Evolutionary conservation across 768 basidiomycete species (phyloP), one percentile per base, ranked within the genome.

Genomic region (Tulasnella sp.): DNA sequence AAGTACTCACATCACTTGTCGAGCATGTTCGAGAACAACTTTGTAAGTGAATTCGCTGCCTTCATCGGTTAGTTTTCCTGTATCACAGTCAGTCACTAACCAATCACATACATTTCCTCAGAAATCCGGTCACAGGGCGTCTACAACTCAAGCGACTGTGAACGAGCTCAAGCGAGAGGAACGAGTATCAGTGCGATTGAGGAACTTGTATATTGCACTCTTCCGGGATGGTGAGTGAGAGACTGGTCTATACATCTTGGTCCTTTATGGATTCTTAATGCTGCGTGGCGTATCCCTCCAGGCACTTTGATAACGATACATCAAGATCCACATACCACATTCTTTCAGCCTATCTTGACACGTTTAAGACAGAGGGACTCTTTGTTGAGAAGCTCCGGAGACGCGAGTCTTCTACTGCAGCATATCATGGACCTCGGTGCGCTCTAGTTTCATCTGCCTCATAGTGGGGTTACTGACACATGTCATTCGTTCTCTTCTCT

Each of bases 151-250:
- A 38, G 57, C 57, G 0, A 51, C 1, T 4, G 61, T 70, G 34
- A 66, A 70, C 22, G 71, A 73, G 21, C 71, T 79, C 22, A 78
- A 76, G 63, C 76, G 75, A 61, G 81, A 77, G 11, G 79, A 82
- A 27, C 75, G 82, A 54, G 76, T 84, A 11, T 71, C 77, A 38
- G 80, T 87, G 21, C 75, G 77, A 59, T 73, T 83, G 42, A 71
- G 78, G 31, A 81, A 85, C 2, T 75, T 87, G 72, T 84, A 76
- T 65, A 77, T 87, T 59, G 85, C 85, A 71, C 73, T 87, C 7
- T 74, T 81, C 63, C 74, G 80, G 59, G 79, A 85, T 66, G 84
- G 84, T 77, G 34, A 38, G 34, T 38, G 63, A 31, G 2, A 42
- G 25, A 19, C 5, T 5, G 7, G 34, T 5, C 34, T 38, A 38